These are phyloP conservation scores for Nakaseomyces bracarensis DNA, from an alignment of 1,139 yeast genomes.

Conservation along the genomic window DNA sequence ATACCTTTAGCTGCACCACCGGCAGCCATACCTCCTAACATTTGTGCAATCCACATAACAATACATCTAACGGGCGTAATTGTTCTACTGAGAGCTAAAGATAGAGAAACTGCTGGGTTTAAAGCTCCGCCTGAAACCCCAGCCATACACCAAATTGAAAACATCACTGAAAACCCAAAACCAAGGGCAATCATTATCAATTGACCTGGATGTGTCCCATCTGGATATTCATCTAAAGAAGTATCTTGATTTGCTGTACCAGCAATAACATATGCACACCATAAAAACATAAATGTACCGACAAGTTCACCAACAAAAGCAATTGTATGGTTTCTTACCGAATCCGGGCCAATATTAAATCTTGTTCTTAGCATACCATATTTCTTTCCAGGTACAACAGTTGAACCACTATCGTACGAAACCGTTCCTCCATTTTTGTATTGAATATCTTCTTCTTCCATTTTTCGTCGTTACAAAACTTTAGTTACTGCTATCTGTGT, in stretches of 20 bases:
- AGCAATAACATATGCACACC: conserved; percentile 76
- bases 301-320: conserved; percentile 60
- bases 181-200: conserved; percentile 75
- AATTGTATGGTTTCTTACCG: conserved; percentile 41
- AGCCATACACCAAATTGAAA: conserved; percentile 61
- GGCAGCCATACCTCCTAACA: conserved; percentile 84
- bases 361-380: conserved; percentile 1
- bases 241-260: conserved; percentile 69
- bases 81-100: conserved; percentile 61
- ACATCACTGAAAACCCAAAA: conserved; percentile 77
- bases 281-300: conserved; percentile 76
- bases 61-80: conserved; percentile 64
- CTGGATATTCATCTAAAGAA: conserved; percentile 32
- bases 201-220: conserved; percentile 53
- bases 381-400: not conserved
- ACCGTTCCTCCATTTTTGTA: not conserved
- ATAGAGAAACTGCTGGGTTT: conserved; percentile 78
- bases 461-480: no score
- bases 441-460: not conserved
- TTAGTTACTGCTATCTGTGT: no score
- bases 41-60: conserved; percentile 56
- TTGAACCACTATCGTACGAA: conserved; percentile 4
- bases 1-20: conserved; percentile 81
- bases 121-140: conserved; percentile 83
- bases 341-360: conserved; percentile 23